Evolutionary conservation across 2,329 filamentous ascomycete species (phyloP).

Genomic region (Penicillium frequentans): DNA sequence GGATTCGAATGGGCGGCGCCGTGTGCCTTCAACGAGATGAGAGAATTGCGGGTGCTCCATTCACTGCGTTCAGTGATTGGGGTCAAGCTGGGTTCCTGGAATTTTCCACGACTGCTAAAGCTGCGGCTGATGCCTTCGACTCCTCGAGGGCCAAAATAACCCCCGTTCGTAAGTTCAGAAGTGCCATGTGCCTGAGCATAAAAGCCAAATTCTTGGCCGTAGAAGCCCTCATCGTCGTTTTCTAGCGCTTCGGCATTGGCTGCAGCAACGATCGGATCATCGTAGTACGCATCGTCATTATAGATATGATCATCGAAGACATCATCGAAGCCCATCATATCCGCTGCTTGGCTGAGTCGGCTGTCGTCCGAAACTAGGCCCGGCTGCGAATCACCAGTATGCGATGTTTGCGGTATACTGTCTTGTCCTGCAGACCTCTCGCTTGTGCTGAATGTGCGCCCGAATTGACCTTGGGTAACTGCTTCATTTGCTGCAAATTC

Average conservation of each 20-base stretch:
- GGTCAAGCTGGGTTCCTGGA: conserved; percentile 86
- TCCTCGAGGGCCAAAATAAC: conserved; percentile 81
- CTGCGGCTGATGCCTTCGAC: conserved; percentile 62
- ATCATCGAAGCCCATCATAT: conserved; percentile 40
- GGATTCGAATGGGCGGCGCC: conserved; percentile 47
- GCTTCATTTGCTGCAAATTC: conserved; percentile 79
- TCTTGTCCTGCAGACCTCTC: conserved; percentile 39
- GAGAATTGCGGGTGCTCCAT: conserved; percentile 90
- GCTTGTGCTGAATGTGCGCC: conserved; percentile 56
- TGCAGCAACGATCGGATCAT: conserved; percentile 89
- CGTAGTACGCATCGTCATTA: conserved; percentile 69
- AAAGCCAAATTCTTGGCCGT: conserved; percentile 95
- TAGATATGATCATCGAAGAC: conserved; percentile 53
- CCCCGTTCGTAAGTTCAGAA: conserved; percentile 71
- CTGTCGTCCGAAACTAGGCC: conserved; percentile 53
- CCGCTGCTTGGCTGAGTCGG: conserved; percentile 48
- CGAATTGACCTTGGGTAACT: conserved; percentile 72
- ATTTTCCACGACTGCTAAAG: conserved; percentile 71
- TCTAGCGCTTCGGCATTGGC: conserved; percentile 93
- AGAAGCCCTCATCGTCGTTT: conserved; percentile 89
- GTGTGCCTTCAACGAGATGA: conserved; percentile 70
- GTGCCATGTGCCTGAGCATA: conserved; percentile 64
- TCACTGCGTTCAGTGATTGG: conserved; percentile 96
- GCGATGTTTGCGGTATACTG: conserved; percentile 34
- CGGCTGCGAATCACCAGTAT: conserved; percentile 42